Evolutionary conservation across 495 filamentous ascomycete genomes (phyloP), one percentile per base, ranked within the genome.

Genomic region (Penicillium cinerascens): DNA sequence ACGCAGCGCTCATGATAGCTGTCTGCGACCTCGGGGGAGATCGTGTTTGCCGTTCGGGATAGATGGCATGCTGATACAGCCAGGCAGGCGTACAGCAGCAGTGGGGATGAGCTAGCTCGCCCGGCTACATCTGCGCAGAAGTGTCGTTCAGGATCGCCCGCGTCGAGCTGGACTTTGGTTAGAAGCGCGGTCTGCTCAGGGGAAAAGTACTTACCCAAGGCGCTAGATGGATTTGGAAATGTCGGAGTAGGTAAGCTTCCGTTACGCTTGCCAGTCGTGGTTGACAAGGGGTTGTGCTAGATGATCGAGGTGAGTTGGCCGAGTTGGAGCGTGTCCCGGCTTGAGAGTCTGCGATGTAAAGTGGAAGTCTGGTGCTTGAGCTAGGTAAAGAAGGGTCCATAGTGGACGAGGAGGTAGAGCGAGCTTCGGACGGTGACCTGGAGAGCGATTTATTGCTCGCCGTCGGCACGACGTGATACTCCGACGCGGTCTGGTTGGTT

Each of bases 1-100:
- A 75, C 66, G 44, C 72, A 76, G 52, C 67, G 70, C 29, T 76
- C 71, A 57, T 74, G 69, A 26, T 74, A 73, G 48, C 52, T 67
- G 40, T 76, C 68, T n/a, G 71, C 71, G 2, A 69, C 59, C 27
- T 67, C 59, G 0, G 61, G 47, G 0, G 72, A 54, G 47, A 73
- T 49, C 4, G 64, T 59, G 44, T 69, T 60, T 44, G 64, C 64
- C 7, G 70, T 73, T 40, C 63, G 58, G 11, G 66, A 73, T 5
- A 75, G 63, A 48, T 75, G 70, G 44, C 67, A 69, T 17, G 72
- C 72, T 18, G 72, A 67, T n/a, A 68, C 68, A 29, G 70, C 72
- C 7, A 75, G 50, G 44, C 70, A 73, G 27, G 72, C 72, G 39
- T 73, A 73, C 0, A 72, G 49, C 22, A 75, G 51, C 6, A 75